phyloP scores from a whole-genome alignment of 768 basidiomycete genomes.

The Boletus pseudo-olivaceus region DNA sequence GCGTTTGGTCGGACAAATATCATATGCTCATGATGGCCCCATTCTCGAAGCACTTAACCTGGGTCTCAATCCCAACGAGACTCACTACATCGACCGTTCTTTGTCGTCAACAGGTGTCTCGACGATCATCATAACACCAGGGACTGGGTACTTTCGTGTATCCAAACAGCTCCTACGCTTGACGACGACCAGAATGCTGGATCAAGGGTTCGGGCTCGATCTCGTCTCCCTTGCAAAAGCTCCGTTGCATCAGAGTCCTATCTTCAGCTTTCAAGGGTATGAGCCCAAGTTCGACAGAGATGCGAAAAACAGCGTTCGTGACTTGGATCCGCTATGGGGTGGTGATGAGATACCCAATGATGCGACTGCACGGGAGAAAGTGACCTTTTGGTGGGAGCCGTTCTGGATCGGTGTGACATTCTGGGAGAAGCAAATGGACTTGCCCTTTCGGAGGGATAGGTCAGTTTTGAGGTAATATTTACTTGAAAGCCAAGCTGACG shows the following conservation, averaged over 20 bases:
- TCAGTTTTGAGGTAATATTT: slow-evolving; percentile 24
- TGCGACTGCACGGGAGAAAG: slow-evolving; percentile 39
- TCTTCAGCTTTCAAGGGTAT: slow-evolving; percentile 81
- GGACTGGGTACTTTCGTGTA: slow-evolving; percentile 91
- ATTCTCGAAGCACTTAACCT: slow-evolving; percentile 95
- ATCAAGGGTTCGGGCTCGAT: slow-evolving; percentile 89
- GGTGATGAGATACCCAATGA: slow-evolving; percentile 48
- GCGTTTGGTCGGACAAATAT: slow-evolving; percentile 74
- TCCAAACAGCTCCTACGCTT: slow-evolving; percentile 85
- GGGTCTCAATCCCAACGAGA: slow-evolving; percentile 87
- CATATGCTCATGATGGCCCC: slow-evolving; percentile 90
- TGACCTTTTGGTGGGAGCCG: slow-evolving; percentile 85
- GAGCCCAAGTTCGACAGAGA: slow-evolving; percentile 56
- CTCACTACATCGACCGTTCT: slow-evolving; percentile 93
- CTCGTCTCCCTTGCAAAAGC: slow-evolving; percentile 87
- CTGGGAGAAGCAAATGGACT: slow-evolving; percentile 85
- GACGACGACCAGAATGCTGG: slow-evolving; percentile 90
- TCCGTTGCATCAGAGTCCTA: slow-evolving; percentile 88
- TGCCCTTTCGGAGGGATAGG: slow-evolving; percentile 80
- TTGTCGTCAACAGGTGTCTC: slow-evolving; percentile 83
- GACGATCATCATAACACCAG: slow-evolving; percentile 86
- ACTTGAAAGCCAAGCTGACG: not conserved
- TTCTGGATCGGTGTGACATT: slow-evolving; percentile 81
- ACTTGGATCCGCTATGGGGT: slow-evolving; percentile 73
- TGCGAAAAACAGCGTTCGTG: slow-evolving; percentile 43